These are phyloP conservation scores for Ceriops zippeliana DNA, from an alignment of 345 rosid genomes.

Conservation along the genomic window DNA sequence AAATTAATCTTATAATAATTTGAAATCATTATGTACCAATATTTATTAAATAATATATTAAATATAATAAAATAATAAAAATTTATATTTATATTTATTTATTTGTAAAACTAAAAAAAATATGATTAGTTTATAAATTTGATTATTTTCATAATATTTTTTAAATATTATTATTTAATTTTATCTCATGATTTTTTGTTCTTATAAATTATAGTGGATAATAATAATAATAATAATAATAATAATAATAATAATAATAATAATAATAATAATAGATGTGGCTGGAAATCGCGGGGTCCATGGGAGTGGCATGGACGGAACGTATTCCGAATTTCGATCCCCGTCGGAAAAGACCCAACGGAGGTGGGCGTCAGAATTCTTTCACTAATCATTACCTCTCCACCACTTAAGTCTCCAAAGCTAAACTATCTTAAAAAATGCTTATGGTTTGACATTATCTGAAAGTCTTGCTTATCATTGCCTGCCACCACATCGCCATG, in stretches of 20 bases:
- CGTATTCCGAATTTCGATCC: conserved; percentile 35
- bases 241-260: no score
- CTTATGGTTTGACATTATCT: conserved; percentile 6
- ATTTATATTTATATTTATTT: no score
- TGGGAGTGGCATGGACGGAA: conserved; percentile 47
- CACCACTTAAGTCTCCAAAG: conserved; percentile 18
- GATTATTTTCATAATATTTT: no score
- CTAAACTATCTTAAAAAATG: background rate
- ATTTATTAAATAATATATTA: no score
- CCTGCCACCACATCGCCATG: conserved; percentile 18
- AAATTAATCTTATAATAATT: no score
- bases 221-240: no score
- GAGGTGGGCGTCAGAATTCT: conserved; percentile 24
- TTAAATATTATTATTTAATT: no score
- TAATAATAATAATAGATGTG: background rate
- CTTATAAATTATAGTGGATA: background rate
- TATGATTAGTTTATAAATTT: no score
- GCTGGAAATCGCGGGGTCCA: conserved; percentile 29
- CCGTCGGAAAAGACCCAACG: conserved; percentile 33
- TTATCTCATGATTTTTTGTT: no score
- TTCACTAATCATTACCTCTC: conserved; percentile 24
- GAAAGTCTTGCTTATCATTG: conserved; percentile 26
- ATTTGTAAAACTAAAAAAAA: no score
- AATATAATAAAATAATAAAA: no score
- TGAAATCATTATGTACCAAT: no score